A percentile compares a stretch with the other conserved stretches of the same genome.
These are phyloP conservation scores for Deinandra increscens DNA, from an alignment of 129 eudicot genomes.

Conservation along the genomic window DNA sequence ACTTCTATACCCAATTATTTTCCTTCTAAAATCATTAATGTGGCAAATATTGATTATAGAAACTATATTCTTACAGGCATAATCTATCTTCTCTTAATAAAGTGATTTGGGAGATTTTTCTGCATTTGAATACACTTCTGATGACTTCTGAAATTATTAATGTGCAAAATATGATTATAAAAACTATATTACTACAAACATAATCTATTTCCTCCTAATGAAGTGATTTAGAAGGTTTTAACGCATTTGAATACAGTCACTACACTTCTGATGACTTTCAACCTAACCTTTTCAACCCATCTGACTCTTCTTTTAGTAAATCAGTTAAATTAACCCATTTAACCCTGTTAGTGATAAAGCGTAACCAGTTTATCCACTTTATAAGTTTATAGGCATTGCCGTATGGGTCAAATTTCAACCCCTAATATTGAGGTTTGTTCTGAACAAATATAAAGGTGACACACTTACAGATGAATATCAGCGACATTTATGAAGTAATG, in stretches of 20 bases:
- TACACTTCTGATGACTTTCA: not conserved
- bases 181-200: not conserved
- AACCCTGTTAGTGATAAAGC: not conserved
- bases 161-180: not conserved
- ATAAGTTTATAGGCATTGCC: not conserved
- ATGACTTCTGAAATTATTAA: not conserved
- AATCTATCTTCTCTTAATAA: not conserved
- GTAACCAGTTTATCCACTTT: not conserved
- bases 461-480: constrained; percentile 87
- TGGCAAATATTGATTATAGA: not conserved
- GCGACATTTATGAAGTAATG: constrained; percentile 95
- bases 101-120: not conserved
- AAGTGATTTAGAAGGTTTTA: not conserved
- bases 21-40: not conserved
- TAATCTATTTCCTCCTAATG: not conserved
- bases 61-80: not conserved
- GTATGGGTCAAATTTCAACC: not conserved
- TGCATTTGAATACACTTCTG: not conserved
- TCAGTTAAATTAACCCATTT: constrained; percentile 1
- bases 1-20: constrained; percentile 4
- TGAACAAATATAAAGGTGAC: constrained; percentile 8
- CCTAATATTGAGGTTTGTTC: not conserved
- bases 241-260: not conserved
- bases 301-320: constrained; percentile 4
- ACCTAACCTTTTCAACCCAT: not conserved